A percentile compares a stretch with the other conserved stretches of the same genome.
Conservation (phyloP, 2,329 filamentous ascomycete species). For the Plectosphaerella plurivora region DNA sequence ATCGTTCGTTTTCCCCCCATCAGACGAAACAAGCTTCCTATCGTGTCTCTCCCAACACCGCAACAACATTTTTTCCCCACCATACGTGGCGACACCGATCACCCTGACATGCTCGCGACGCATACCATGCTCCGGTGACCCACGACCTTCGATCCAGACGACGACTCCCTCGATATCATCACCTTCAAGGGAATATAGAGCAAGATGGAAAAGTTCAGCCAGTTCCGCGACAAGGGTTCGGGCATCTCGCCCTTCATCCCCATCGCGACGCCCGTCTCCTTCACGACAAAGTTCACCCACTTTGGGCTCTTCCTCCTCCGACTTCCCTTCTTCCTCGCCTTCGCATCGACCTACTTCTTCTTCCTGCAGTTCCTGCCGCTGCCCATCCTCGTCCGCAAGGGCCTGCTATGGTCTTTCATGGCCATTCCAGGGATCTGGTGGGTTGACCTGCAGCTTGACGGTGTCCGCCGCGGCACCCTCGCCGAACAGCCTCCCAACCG, state of each 20-base stretch:
- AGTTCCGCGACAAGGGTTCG: conserved; percentile 88
- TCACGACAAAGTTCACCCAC: conserved; percentile 60
- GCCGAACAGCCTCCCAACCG: conserved; percentile 68
- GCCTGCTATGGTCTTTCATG: conserved; percentile 81
- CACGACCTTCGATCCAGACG: background rate
- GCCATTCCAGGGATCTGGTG: conserved; percentile 93
- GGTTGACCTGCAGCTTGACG: conserved; percentile 97
- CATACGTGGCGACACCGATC: no score
- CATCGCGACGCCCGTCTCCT: conserved; percentile 60
- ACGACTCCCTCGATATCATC: background rate
- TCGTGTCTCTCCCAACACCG: background rate
- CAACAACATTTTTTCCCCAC: no score
- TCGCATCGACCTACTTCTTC: conserved; percentile 68
- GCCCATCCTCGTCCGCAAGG: conserved; percentile 64
- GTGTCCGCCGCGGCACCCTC: conserved; percentile 86
- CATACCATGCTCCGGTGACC: background rate
- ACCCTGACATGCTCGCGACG: background rate
- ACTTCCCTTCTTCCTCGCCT: conserved; percentile 69
- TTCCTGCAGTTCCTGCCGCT: conserved; percentile 77
- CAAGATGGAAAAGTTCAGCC: conserved; percentile 88
- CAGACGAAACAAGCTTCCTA: background rate
- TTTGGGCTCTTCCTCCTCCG: conserved; percentile 74
- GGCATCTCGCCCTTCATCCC: conserved; percentile 96
- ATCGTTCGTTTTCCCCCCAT: background rate
- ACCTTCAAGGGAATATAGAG: background rate